Percentiles rank a stretch among this genome's conserved stretches.
Conservation (phyloP, 345 rosid species). For the Pugionium cornutum region DNA sequence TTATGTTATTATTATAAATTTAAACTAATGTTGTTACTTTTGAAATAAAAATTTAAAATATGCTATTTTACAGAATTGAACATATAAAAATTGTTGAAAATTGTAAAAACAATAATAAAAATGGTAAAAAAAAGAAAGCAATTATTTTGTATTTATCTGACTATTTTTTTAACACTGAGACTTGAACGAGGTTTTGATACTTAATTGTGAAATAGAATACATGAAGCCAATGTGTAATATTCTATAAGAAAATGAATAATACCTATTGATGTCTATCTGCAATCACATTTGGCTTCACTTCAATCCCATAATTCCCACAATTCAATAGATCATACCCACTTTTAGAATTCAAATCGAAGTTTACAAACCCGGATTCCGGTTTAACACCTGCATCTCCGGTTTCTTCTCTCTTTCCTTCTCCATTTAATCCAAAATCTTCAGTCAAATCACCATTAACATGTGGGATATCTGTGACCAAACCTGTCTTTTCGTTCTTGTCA, state of each 20-base stretch:
- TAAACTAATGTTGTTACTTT: no score
- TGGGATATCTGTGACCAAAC: constrained; percentile 5
- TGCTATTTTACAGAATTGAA: no score
- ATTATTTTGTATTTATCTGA: no score
- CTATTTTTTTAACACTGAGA: no score
- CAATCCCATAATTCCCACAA: constrained; percentile 47
- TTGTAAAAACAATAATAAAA: no score
- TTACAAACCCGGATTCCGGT: constrained; percentile 41
- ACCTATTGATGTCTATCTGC: constrained; percentile 34
- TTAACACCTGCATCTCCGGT: constrained; percentile 29
- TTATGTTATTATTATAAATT: no score
- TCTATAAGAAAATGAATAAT: constrained; percentile 12
- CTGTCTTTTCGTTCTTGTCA: constrained; percentile 27
- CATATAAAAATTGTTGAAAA: no score
- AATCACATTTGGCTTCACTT: constrained; percentile 45
- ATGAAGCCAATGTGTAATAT: constrained; percentile 33
- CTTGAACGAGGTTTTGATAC: not conserved
- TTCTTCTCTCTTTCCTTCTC: constrained; percentile 27
- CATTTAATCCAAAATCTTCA: not conserved
- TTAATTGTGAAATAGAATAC: constrained; percentile 4
- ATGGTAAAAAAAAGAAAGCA: no score
- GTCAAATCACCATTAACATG: constrained; percentile 10
- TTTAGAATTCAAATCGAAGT: constrained; percentile 61
- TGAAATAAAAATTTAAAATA: no score
- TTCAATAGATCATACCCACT: constrained; percentile 48